Percentiles rank a stretch among this genome's conserved stretches.
Evolutionary conservation across 306 rosid genomes (phyloP).

Genomic region (Aeschynomene evenia): DNA sequence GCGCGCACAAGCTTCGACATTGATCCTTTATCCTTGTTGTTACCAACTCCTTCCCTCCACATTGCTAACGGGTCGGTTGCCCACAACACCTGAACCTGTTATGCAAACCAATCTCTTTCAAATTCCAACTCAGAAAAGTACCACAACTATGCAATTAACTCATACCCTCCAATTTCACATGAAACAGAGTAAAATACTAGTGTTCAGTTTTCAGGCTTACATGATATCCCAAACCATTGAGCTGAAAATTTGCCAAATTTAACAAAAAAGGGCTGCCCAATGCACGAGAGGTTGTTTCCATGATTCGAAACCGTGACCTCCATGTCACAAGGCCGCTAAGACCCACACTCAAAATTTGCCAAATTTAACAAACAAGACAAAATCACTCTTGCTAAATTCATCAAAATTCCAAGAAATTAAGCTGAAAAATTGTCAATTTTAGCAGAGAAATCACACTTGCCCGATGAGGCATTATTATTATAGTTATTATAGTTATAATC

Average conservation of each 20-base stretch:
- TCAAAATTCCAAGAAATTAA: neutral
- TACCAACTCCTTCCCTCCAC: slow-evolving; percentile 89
- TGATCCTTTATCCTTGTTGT: slow-evolving; percentile 49
- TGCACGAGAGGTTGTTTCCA: no score
- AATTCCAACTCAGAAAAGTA: neutral
- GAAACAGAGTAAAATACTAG: neutral
- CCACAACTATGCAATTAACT: neutral
- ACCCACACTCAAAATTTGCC: no score
- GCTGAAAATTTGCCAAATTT: neutral
- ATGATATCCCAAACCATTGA: neutral
- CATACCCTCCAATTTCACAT: neutral
- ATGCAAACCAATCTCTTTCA: neutral
- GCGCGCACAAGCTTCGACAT: slow-evolving; percentile 80
- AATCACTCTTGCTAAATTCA: no score
- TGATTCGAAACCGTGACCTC: no score
- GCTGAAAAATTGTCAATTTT: no score
- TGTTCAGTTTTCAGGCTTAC: neutral
- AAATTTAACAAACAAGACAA: no score
- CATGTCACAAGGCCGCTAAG: no score
- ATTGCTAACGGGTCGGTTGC: slow-evolving; percentile 78
- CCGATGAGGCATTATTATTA: no score
- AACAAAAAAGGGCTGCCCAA: no score
- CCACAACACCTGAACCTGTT: slow-evolving; percentile 84
- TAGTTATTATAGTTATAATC: no score
- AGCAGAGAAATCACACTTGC: no score